Base-by-base conservation (phyloP, 176 grass and related monocot genomes). In the Aegilops sharonensis region DNA sequence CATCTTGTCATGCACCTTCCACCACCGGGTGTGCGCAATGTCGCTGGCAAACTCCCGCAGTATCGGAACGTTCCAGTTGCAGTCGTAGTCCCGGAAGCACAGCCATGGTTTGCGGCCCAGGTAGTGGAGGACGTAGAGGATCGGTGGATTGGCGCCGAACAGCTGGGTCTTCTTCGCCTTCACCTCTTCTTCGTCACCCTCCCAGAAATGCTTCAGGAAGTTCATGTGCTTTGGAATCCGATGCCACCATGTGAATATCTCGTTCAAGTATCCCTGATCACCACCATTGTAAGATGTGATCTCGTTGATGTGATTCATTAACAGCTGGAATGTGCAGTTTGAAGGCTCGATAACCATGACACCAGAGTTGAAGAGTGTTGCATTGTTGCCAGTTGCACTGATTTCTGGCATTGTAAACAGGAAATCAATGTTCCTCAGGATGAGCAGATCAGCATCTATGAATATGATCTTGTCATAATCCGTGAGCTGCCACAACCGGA, bases 401-500 rank as follows among this genome's bases (percentile, higher is more conserved):
- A 98, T 95, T 85, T 98, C 93, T 6, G 95, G 96, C 91, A 94
- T 93, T 5, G 96, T 68, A 82, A 98, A 95, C 14, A 98, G 71
- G 70, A 98, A 98, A 68, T 98, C 96, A 24, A 95, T 89, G 48
- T 95, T 98, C 52, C 93, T 92, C 40, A 98, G 73, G 47, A 98
- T 95, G 56, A 98, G 84, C 23, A 98, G 92, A 82, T 98, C 96
- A 2, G 96, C 96, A 21, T 98, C 96, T 14, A 98, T 95, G 84
- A 98, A 98, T 59, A 98, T 94, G 32, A 98, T 89, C 91, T 98
- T 98, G 89, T 98, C 96, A 68, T 98, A 98, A 42, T 98, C 96
- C 3, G 96, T 94, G 9, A 98, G 93, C 87, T 98, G 96, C 96
- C 96, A 98, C 3, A 98, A 82, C 63, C 96, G 84, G 74, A 98